Conservation (phyloP, 306 rosid genomes). For the Carpinus fangiana region DNA sequence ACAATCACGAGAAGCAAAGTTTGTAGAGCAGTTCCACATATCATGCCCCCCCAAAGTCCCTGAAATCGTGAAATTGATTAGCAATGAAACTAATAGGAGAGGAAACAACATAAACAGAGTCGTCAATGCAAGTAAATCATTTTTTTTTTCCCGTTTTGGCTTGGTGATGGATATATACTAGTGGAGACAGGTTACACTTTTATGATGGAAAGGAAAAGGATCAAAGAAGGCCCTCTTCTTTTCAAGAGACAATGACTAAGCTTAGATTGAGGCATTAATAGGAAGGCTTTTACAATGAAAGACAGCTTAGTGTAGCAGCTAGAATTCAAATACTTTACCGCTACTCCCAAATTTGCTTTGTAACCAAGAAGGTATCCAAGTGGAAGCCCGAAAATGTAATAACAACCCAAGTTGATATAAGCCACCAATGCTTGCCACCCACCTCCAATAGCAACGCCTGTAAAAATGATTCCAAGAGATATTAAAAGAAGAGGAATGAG, state of each 20-base stretch:
- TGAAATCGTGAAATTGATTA: slow-evolving; percentile 5
- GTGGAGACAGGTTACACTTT: neutral
- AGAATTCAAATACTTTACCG: slow-evolving; percentile 40
- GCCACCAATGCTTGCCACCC: slow-evolving; percentile 94
- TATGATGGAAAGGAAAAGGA: neutral
- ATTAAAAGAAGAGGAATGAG: neutral
- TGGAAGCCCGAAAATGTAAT: slow-evolving; percentile 81
- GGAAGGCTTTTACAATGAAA: neutral
- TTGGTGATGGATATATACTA: neutral
- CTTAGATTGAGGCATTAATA: no score
- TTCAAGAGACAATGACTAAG: neutral
- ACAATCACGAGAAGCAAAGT: slow-evolving; percentile 48
- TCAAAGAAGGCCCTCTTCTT: neutral
- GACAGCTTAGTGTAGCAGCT: neutral
- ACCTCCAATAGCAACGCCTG: slow-evolving; percentile 94
- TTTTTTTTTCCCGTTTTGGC: neutral
- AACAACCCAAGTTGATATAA: slow-evolving; percentile 72
- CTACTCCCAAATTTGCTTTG: slow-evolving; percentile 53
- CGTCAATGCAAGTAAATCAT: neutral
- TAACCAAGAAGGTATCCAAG: slow-evolving; percentile 74
- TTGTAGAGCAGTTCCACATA: slow-evolving; percentile 51
- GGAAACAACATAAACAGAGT: neutral
- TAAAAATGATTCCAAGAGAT: slow-evolving; percentile 12
- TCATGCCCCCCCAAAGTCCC: slow-evolving; percentile 74
- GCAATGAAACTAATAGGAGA: no score